These are phyloP conservation scores for Thecamonas trahens DNA, from an alignment of 78 protist species.

Conservation along the genomic window DNA sequence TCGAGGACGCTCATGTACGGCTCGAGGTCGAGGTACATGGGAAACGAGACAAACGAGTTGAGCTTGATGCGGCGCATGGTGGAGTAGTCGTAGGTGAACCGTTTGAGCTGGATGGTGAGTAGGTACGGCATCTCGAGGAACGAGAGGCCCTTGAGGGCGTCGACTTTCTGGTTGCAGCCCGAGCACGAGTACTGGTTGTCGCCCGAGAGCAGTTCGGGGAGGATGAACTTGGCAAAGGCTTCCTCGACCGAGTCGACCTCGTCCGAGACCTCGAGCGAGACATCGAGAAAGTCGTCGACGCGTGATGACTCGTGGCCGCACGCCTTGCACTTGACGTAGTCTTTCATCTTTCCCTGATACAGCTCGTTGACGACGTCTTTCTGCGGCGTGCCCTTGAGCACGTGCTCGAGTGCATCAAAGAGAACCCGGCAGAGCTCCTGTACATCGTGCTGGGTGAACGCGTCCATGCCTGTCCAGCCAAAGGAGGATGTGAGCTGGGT, in stretches of 20 bases:
- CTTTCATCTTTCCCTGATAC: conserved; percentile 19
- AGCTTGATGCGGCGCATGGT: conserved; percentile 31
- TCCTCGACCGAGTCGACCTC: conserved; percentile 12
- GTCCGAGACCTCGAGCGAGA: conserved; percentile 2
- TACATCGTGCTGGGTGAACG: conserved; percentile 40
- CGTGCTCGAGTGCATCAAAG: conserved; percentile 31
- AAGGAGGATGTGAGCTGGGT: conserved; percentile 6
- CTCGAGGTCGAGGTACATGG: conserved; percentile 14
- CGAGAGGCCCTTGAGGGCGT: conserved; percentile 20
- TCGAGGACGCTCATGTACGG: no score
- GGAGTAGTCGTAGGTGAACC: conserved; percentile 42
- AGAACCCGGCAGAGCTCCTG: conserved; percentile 27
- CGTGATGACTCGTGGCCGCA: conserved; percentile 2
- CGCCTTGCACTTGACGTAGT: conserved; percentile 11
- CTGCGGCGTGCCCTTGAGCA: neutral
- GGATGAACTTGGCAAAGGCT: conserved; percentile 26
- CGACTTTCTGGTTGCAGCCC: conserved; percentile 13
- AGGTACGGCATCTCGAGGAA: conserved; percentile 30
- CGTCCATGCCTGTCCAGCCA: conserved; percentile 27
- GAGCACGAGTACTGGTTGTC: conserved; percentile 37
- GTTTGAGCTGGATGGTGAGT: conserved; percentile 50
- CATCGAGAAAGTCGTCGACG: conserved; percentile 11
- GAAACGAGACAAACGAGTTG: conserved; percentile 25
- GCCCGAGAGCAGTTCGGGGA: conserved; percentile 24
- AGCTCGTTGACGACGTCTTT: conserved; percentile 11